phyloP scores from a whole-genome alignment of 2,329 filamentous ascomycete species.

The Penicillium polonicum region DNA sequence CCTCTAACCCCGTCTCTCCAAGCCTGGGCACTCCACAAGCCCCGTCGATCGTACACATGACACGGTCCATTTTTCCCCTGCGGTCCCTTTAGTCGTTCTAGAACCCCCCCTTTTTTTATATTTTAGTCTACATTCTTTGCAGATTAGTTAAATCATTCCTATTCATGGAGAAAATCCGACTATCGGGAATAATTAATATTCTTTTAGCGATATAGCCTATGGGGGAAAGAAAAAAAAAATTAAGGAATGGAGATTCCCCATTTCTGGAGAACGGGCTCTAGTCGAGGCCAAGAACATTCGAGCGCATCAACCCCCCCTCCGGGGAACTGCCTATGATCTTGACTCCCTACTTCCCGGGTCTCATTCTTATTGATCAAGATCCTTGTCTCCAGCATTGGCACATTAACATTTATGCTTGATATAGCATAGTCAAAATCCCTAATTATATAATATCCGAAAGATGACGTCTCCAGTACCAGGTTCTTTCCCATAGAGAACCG shows the following conservation, averaged over 20 bases:
- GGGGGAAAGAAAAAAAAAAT: background rate
- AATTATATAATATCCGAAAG: background rate
- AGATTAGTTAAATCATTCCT: conserved; percentile 12
- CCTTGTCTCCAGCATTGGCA: background rate
- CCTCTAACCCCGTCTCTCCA: conserved; percentile 3
- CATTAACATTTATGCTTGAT: background rate
- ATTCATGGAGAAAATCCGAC: conserved; percentile 24
- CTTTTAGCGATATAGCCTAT: background rate
- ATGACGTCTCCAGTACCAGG: conserved; percentile 17
- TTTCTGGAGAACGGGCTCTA: conserved; percentile 16
- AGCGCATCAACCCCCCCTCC: conserved; percentile 8
- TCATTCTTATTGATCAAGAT: conserved; percentile 8
- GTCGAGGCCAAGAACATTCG: conserved; percentile 25
- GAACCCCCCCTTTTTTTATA: conserved; percentile 15
- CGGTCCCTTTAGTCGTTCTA: conserved; percentile 21
- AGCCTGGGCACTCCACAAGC: conserved; percentile 9
- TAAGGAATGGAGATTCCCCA: background rate
- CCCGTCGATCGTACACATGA: conserved; percentile 31
- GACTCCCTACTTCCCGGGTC: conserved; percentile 3
- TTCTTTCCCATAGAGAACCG: conserved; percentile 9
- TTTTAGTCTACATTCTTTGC: conserved; percentile 13
- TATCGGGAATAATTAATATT: conserved; percentile 17
- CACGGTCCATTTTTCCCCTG: conserved; percentile 23
- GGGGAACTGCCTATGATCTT: conserved; percentile 5
- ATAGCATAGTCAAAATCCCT: background rate